phyloP scores from a whole-genome alignment of 2,329 filamentous ascomycete species.

The Phoma sp. region DNA sequence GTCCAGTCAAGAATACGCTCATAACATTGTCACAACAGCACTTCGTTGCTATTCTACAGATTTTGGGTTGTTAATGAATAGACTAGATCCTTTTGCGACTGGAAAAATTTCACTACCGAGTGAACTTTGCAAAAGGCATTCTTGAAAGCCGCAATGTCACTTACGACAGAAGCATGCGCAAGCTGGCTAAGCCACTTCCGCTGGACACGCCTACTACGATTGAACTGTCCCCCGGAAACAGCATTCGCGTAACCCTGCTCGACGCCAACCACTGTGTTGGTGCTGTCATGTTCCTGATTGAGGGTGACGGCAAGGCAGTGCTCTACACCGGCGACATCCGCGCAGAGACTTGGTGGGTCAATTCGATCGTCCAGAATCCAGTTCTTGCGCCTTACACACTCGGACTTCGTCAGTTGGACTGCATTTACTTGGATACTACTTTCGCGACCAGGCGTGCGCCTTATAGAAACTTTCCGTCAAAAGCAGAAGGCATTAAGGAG shows the following conservation, averaged over 20 bases:
- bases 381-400: conserved; percentile 74
- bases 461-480: conserved; percentile 62
- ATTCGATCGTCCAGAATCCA: conserved; percentile 73
- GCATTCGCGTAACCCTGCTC: conserved; percentile 81
- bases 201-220: conserved; percentile 79
- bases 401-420: conserved; percentile 64
- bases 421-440: conserved; percentile 88
- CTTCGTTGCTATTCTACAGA: neutral
- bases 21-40: neutral
- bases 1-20: neutral
- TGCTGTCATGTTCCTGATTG: conserved; percentile 90
- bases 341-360: conserved; percentile 86
- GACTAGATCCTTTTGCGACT: conserved; percentile 73
- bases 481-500: conserved; percentile 78
- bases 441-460: conserved; percentile 63
- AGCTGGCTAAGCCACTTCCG: conserved; percentile 78
- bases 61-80: neutral
- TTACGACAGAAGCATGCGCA: conserved; percentile 74
- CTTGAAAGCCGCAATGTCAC: conserved; percentile 75
- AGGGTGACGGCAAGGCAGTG: conserved; percentile 73
- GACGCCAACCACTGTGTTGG: conserved; percentile 93
- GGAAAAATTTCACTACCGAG: conserved; percentile 77
- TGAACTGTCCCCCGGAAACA: conserved; percentile 71
- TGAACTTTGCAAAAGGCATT: conserved; percentile 81
- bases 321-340: conserved; percentile 91